These are phyloP conservation scores for Cylindrotheca fusiformis DNA, from an alignment of 108 stramenopile species.

Conservation along the genomic window DNA sequence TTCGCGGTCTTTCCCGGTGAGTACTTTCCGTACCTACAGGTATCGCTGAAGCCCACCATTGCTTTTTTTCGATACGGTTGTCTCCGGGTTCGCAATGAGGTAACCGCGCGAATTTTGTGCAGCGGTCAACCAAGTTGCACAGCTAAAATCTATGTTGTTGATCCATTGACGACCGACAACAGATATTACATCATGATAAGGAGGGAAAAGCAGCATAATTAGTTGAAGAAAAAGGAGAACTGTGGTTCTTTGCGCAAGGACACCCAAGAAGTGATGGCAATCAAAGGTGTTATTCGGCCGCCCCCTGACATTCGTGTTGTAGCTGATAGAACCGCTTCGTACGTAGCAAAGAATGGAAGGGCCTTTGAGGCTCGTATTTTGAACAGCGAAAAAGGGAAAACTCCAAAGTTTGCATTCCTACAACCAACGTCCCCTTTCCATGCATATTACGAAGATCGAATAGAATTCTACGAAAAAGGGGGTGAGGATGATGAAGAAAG, in stretches of 20 bases:
- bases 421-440: constrained; percentile 90
- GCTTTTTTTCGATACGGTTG: too few relatives aligned
- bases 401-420: constrained; percentile 97
- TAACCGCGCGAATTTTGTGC: too few relatives aligned
- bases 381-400: constrained; percentile 77
- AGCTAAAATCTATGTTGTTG: too few relatives aligned
- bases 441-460: constrained; percentile 96
- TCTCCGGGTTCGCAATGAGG: too few relatives aligned
- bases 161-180: too few relatives aligned
- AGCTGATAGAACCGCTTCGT: constrained; percentile 94
- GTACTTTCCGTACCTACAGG: too few relatives aligned
- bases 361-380: constrained; percentile 89
- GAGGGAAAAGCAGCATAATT: constrained; percentile 58
- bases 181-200: too few relatives aligned
- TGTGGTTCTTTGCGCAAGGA: neutral
- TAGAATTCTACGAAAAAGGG: constrained; percentile 66
- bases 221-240: constrained; percentile 44
- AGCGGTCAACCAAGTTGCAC: too few relatives aligned
- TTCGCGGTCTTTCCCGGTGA: too few relatives aligned
- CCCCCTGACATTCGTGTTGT: constrained; percentile 97
- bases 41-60: too few relatives aligned
- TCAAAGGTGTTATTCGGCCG: constrained; percentile 88
- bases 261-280: too few relatives aligned
- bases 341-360: constrained; percentile 96
- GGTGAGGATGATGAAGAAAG: constrained; percentile 71